Evolutionary conservation across 768 basidiomycete species (phyloP).

Genomic region (Russula virescens): DNA sequence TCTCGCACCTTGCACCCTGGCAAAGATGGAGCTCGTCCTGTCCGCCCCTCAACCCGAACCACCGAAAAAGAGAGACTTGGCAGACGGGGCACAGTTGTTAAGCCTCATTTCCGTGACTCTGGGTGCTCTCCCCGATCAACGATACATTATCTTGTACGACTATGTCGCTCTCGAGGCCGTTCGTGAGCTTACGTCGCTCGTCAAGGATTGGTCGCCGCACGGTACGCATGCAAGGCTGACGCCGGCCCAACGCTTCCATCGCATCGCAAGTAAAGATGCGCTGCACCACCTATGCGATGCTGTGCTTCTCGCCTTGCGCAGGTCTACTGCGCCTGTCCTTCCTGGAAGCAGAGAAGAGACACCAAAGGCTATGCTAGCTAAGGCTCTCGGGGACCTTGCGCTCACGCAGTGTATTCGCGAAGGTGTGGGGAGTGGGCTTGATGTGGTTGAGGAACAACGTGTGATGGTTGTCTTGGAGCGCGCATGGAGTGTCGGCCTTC

Average conservation of each 20-base stretch:
- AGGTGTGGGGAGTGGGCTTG: constrained; percentile 1
- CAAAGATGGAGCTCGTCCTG: constrained; percentile 5
- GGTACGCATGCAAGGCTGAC: not conserved
- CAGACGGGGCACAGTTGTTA: constrained; percentile 2
- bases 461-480: constrained; percentile 4
- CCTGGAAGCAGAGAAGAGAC: not conserved
- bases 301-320: constrained; percentile 2
- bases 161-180: no score
- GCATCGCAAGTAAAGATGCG: constrained; percentile 20
- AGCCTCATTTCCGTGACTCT: not conserved
- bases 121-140: not conserved
- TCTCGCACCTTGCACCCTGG: constrained; percentile 10
- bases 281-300: constrained; percentile 14
- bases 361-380: not conserved
- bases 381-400: constrained; percentile 13
- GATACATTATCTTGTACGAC: not conserved
- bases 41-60: not conserved
- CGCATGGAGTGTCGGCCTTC: not conserved
- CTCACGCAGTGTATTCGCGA: constrained; percentile 3
- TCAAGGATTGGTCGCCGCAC: not conserved
- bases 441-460: constrained; percentile 8
- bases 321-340: not conserved
- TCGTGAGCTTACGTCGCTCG: constrained; percentile 9
- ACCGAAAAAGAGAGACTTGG: not conserved
- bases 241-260: constrained; percentile 5